These are phyloP conservation scores for Rhizopus sp. DNA, from an alignment of 371 early-diverging fungal genomes.

Conservation along the genomic window DNA sequence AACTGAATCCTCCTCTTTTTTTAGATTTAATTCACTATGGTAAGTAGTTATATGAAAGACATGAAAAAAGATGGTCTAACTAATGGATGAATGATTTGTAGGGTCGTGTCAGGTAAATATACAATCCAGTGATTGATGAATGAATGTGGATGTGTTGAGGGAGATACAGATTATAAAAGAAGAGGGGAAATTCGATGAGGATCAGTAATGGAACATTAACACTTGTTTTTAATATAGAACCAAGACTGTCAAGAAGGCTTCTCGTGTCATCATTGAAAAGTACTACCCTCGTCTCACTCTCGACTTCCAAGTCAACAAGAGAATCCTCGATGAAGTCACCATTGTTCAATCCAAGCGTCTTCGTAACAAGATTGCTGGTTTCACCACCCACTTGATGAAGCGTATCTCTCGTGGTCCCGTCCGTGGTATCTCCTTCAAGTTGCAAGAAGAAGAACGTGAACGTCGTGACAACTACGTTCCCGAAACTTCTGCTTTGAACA, in stretches of 20 bases:
- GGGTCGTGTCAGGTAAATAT: constrained; percentile 24
- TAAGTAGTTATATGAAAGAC: constrained; percentile 4
- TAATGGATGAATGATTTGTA: constrained; percentile 8
- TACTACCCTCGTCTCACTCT: constrained; percentile 99
- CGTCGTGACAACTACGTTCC: constrained; percentile 99
- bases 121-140: constrained; percentile 11
- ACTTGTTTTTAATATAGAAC: constrained; percentile 62
- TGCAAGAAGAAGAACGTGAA: constrained; percentile 99
- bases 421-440: constrained; percentile 99
- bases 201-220: not conserved
- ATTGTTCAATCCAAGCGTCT: constrained; percentile 99
- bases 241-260: constrained; percentile 99
- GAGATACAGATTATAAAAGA: not conserved
- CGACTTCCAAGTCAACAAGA: constrained; percentile 99
- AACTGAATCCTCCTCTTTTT: constrained; percentile 19
- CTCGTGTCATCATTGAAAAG: constrained; percentile 99
- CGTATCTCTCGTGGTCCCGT: constrained; percentile 99
- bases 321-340: constrained; percentile 97
- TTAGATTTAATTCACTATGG: constrained; percentile 18
- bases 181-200: not conserved
- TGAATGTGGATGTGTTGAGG: constrained; percentile 6
- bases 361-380: constrained; percentile 99
- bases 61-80: not conserved
- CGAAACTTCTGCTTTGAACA: constrained; percentile 97
- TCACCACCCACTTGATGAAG: constrained; percentile 99